Evolutionary conservation across 2,329 filamentous ascomycete species (phyloP), one percentile per base, ranked within the genome.

Genomic region (Cladophialophora psammophila): DNA sequence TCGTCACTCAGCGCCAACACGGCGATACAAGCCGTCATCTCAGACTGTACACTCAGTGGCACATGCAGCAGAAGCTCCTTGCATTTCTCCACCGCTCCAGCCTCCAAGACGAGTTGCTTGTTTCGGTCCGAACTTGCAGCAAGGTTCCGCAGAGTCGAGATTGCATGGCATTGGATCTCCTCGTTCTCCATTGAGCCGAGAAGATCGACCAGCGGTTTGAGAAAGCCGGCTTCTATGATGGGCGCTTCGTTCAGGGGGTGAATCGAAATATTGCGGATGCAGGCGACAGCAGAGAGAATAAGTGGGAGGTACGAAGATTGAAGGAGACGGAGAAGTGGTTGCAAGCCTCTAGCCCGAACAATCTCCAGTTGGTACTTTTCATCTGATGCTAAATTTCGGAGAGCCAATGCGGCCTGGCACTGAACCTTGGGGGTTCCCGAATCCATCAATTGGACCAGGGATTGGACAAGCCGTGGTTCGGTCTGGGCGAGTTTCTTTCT

Each of bases 1-100:
- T 99, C 95, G 75, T 99, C 95, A 74, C 94, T 97, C 60, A 99
- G 83, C 18, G 95, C 95, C 70, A 99, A 85, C 13, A 99, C 95
- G 42, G 95, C 95, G 79, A 99, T 97, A 1, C 95, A 95, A n/a
- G 95, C 95, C 4, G 95, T 99, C 95, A 99, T 99, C 79, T 99
- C 95, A 1, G 94, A 97, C 78, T 99, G 95, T 2, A 99, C 95
- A 45, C 92, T 94, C 57, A 98, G 86, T 0, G 95, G 93, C 2
- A 98, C 95, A 64, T 96, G 90, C 18, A 99, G 84, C 31, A 99
- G 94, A 60, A 99, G 85, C 76, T 98, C 93, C 81, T 97, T 98
- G 88, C 95, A 99, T 79, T 98, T 98, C 77, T 98, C 93, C 45
- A 99, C 95, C 1, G 95, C 95, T 31, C 95, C 95, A 38, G 95